Base-by-base conservation (phyloP, 371 early-diverging fungal genomes). In the Circinella umbellata region DNA sequence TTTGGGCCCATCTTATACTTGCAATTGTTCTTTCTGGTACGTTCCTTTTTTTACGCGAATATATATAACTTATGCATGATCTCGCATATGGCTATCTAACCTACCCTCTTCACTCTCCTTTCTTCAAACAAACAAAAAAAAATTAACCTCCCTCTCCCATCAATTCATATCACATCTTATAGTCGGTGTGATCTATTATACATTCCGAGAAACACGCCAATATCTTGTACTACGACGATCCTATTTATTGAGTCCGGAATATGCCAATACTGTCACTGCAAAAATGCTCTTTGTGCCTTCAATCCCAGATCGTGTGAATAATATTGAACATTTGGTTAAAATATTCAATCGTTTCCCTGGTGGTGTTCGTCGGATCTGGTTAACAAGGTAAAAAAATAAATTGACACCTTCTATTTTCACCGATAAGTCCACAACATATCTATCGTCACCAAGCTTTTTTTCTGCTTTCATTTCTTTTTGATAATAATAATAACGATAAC, bases 341-440 rank as follows among this genome's bases (percentile, higher is more conserved):
- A 83, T 92, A 51, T 93, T 93, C 69, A 76, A 77, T 66, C 71
- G 83, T 20, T 93, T 92, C 63, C 93, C 94, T 13, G 94, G 93
- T 18, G 93, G 94, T 13, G 88, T 93, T 17, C 81, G 86, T 20
- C 82, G 86, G 20, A 80, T 94, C 64, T 89, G 89, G 85, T 73
- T 92, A 42, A 93, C 91, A 77, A 85, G 88, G 86, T 82, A 82
- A 27, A 27, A 27, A 27, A 27, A 27, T 1, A 27, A 27, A 27
- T 27, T 27, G 27, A 27, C 2, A 27, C 27, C 27, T 27, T 27
- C 27, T 27, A 27, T 27, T 27, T 27, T 27, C 27, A 2, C 27
- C 27, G 2, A 27, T 27, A 2, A 27, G 2, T 27, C 27, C 27
- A 27, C 27, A 27, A 0, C 27, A 27, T 27, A 1, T 27, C 27